Conservation (phyloP, 1,139 yeast genomes). For the Meyerozyma elateridarum region DNA sequence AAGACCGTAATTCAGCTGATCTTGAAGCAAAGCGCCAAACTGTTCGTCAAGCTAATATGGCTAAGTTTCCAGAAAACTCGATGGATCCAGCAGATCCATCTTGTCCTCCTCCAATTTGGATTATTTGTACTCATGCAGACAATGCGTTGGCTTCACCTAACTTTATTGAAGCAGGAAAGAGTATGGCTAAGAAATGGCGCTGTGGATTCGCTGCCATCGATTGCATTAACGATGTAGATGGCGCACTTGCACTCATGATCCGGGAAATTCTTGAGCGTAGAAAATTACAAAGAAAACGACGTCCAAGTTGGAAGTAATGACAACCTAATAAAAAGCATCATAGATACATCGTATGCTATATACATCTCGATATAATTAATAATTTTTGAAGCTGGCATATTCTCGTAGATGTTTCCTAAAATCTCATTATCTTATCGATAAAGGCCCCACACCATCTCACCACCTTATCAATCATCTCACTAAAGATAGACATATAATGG, state of each 20-base stretch:
- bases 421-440: no score
- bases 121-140: conserved; percentile 57
- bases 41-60: conserved; percentile 12
- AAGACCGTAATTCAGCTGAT: conserved; percentile 24
- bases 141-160: conserved; percentile 56
- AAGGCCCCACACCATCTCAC: no score
- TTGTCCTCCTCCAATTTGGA: conserved; percentile 63
- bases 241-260: conserved; percentile 49
- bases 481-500: no score
- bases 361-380: no score
- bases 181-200: conserved; percentile 55
- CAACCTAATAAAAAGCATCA: no score
- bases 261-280: conserved; percentile 52
- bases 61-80: conserved; percentile 18
- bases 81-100: conserved; percentile 44
- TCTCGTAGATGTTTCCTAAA: no score
- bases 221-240: conserved; percentile 49
- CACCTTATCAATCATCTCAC: no score
- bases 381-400: no score
- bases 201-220: conserved; percentile 63
- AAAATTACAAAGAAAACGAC: conserved; percentile 17
- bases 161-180: conserved; percentile 50
- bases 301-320: no score
- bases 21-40: conserved; percentile 15
- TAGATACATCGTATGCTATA: no score